phyloP scores from a whole-genome alignment of 2,329 filamentous ascomycete genomes.

The Davidsoniella neocaledoniae region DNA sequence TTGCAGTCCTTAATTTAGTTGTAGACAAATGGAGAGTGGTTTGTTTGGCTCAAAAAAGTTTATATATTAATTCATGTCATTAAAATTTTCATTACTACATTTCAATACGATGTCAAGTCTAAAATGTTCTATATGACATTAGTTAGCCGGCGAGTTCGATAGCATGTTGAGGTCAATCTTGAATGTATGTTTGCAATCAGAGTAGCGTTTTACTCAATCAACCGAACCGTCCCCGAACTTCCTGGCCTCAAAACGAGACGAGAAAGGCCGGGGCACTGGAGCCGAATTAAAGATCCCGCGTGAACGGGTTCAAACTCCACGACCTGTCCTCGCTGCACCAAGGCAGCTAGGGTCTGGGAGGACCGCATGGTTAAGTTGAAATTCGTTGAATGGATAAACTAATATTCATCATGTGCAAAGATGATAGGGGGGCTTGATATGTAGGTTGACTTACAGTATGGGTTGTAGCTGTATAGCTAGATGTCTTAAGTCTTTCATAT shows the following conservation, averaged over 20 bases:
- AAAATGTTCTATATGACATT: too few species aligned
- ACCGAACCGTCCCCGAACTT: slow-evolving; percentile 35
- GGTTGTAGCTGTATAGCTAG: too few species aligned
- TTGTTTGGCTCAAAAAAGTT: too few species aligned
- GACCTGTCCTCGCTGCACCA: slow-evolving; percentile 47
- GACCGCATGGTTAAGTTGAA: slow-evolving; percentile 48
- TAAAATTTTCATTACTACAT: too few species aligned
- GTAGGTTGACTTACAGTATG: too few species aligned
- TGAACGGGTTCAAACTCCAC: slow-evolving; percentile 44
- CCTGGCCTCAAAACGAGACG: slow-evolving; percentile 24
- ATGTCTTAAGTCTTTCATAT: too few species aligned
- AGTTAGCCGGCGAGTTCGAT: neutral
- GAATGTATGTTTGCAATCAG: slow-evolving; percentile 26
- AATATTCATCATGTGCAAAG: slow-evolving; percentile 23
- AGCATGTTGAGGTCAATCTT: neutral
- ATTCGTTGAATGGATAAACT: slow-evolving; percentile 67
- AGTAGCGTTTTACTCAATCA: slow-evolving; percentile 55
- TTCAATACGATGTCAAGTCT: too few species aligned
- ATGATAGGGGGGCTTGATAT: neutral
- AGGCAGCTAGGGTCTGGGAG: slow-evolving; percentile 51
- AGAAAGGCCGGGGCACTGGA: slow-evolving; percentile 31
- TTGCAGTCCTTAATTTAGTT: too few species aligned
- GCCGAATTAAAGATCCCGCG: slow-evolving; percentile 35
- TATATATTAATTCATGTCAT: too few species aligned
- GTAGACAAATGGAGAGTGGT: too few species aligned